Base-by-base conservation (phyloP, 345 rosid genomes). In the Sonneratia caseolaris region DNA sequence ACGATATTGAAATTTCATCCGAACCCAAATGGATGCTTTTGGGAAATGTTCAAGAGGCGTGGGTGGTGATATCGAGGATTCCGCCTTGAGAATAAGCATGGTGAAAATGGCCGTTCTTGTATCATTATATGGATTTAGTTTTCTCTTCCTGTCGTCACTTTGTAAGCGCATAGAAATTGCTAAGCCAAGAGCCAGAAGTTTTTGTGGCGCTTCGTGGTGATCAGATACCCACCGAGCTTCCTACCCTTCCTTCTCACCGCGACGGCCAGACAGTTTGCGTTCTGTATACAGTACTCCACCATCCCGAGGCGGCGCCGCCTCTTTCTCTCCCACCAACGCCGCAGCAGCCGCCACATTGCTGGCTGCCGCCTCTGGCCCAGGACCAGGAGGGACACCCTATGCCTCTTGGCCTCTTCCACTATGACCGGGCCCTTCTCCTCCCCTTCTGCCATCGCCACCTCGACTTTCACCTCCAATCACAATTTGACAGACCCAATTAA, bases 161-260 rank as follows among this genome's bases (percentile, higher is more conserved):
- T 40, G 43, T 40, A 8, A 40, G 9, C 5, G 5, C 43, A 40
- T 40, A 40, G 7, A 40, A 40, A 22, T 35, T 16, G 7, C 80
- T 78, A 94, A 80, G 98, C 98, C 62, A 91, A 80, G 61, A 89
- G 97, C 98, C 98, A 94, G 75, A 94, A 94, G 11, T 88, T 89
- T 55, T 85, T 91, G 81, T 89, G 98, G 66, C 96, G 85, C 72
- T 91, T 91, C 37, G 93, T 94, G 74, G 98, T 94, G 76, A 94
- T 94, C 82, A 87, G 82, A 85, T 91, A 91, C 61, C 97, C 96
- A 0, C 97, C 98, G 22, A 82, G 86, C 67, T 82, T 84, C 66
- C 80, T 87, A 78, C 87, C 87, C 83, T 91, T 91, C 66, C 89
- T 87, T 74, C 93, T 86, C 65, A 89, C 96, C 0, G 91, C 97